Evolutionary conservation across 2,329 filamentous ascomycete species (phyloP).

Genomic region (Elsinoe arachidis): DNA sequence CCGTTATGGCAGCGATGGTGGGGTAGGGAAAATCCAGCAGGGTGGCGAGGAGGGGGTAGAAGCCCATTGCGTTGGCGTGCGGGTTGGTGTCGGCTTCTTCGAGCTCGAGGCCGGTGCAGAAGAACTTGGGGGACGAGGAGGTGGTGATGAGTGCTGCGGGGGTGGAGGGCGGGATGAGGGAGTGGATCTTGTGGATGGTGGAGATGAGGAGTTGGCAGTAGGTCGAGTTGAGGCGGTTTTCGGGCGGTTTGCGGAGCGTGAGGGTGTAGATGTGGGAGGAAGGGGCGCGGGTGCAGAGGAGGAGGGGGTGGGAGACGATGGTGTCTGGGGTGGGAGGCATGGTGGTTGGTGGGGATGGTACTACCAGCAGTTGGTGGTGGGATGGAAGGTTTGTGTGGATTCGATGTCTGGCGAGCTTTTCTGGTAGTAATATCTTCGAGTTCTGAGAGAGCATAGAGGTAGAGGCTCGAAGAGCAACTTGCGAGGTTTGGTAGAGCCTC

Average conservation of each 20-base stretch:
- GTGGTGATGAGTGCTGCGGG: conserved; percentile 47
- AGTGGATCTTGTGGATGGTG: neutral
- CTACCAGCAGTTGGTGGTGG: too few relatives aligned
- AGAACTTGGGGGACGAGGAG: conserved; percentile 44
- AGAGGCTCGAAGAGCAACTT: too few relatives aligned
- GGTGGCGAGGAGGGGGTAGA: conserved; percentile 30
- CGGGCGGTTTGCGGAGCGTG: conserved; percentile 46
- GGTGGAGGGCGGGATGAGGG: conserved; percentile 37
- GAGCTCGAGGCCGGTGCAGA: conserved; percentile 38
- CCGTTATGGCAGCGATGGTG: conserved; percentile 40
- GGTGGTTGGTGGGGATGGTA: neutral
- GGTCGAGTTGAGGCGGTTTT: conserved; percentile 38
- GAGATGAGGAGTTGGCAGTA: neutral
- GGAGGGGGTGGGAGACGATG: conserved; percentile 1
- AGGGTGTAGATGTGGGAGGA: conserved; percentile 39
- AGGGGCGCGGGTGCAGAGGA: neutral
- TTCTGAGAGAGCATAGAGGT: too few relatives aligned
- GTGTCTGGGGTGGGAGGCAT: neutral
- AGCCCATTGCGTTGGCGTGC: conserved; percentile 28
- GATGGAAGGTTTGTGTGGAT: too few relatives aligned
- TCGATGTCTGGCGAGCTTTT: too few relatives aligned
- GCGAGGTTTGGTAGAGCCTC: neutral
- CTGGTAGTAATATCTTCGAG: too few relatives aligned
- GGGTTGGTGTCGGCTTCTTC: conserved; percentile 29
- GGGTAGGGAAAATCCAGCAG: conserved; percentile 33